A percentile compares a stretch with the other conserved stretches of the same genome.
These are phyloP conservation scores for Hirschfeldia incana DNA, from an alignment of 345 rosid genomes.

Conservation along the genomic window DNA sequence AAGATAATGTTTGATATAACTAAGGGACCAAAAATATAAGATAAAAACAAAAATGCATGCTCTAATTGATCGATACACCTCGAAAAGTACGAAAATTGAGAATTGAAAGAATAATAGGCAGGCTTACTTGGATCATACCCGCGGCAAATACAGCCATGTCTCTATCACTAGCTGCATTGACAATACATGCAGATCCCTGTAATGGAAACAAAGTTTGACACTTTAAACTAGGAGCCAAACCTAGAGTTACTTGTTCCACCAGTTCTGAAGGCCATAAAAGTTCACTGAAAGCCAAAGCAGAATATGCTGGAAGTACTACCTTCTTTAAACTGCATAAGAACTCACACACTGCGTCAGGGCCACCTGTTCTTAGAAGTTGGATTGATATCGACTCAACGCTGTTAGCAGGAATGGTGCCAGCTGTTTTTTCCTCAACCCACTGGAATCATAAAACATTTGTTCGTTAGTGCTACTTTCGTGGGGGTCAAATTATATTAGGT, in stretches of 20 bases:
- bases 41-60: not conserved
- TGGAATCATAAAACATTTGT: constrained; percentile 33
- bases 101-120: constrained; percentile 7
- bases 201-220: constrained; percentile 25
- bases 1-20: constrained; percentile 25
- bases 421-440: constrained; percentile 98
- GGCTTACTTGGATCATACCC: constrained; percentile 88
- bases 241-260: not conserved
- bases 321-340: constrained; percentile 69
- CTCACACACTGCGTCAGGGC: constrained; percentile 88
- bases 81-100: not conserved
- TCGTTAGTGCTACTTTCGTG: not conserved
- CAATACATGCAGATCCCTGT: constrained; percentile 87
- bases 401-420: constrained; percentile 62
- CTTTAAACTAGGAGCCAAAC: not conserved
- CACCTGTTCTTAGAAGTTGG: constrained; percentile 80
- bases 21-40: constrained; percentile 6
- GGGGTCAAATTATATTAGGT: constrained; percentile 1
- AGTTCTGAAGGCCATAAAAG: not conserved
- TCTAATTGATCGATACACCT: not conserved
- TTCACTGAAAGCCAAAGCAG: not conserved
- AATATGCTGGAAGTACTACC: constrained; percentile 43
- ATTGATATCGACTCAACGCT: constrained; percentile 76
- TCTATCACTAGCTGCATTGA: constrained; percentile 92
- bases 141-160: constrained; percentile 95